phyloP scores from a whole-genome alignment of 2,329 filamentous ascomycete genomes.

The Chrysoporthe puriensis region DNA sequence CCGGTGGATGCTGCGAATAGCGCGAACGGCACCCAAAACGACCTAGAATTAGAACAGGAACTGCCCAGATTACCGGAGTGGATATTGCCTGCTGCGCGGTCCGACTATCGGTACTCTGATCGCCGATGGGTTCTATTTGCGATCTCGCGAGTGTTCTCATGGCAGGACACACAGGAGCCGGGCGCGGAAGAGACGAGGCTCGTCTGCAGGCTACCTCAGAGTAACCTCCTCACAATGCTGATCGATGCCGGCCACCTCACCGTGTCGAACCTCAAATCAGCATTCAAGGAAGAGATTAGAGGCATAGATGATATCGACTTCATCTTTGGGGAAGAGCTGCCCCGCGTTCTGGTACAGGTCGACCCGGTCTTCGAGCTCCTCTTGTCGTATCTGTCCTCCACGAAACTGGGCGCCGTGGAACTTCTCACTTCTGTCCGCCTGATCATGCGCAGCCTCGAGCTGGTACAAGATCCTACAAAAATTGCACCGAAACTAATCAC shows the following conservation, averaged over 20 bases:
- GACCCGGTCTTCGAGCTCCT: constrained; percentile 71
- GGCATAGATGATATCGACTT: constrained; percentile 48
- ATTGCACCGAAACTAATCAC: constrained; percentile 30
- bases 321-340: constrained; percentile 63
- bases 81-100: constrained; percentile 50
- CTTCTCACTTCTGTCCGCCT: constrained; percentile 67
- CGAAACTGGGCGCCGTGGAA: constrained; percentile 67
- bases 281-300: constrained; percentile 55
- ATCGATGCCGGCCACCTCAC: constrained; percentile 64
- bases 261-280: constrained; percentile 60
- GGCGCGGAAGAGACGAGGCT: constrained; percentile 46
- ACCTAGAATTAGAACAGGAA: constrained; percentile 21
- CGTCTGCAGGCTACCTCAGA: constrained; percentile 51
- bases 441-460: constrained; percentile 71
- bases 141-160: constrained; percentile 64
- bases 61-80: constrained; percentile 48
- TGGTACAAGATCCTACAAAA: constrained; percentile 51
- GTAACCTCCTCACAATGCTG: constrained; percentile 61
- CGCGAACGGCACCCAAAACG: not conserved
- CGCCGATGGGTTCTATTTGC: constrained; percentile 67
- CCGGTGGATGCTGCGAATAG: constrained; percentile 7
- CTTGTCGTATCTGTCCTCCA: constrained; percentile 66
- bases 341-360: constrained; percentile 64
- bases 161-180: constrained; percentile 50
- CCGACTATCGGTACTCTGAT: constrained; percentile 59